Evolutionary conservation across 257 asterid genomes (phyloP), one percentile per base, ranked within the genome.

Genomic region (Solanum paucissectum): DNA sequence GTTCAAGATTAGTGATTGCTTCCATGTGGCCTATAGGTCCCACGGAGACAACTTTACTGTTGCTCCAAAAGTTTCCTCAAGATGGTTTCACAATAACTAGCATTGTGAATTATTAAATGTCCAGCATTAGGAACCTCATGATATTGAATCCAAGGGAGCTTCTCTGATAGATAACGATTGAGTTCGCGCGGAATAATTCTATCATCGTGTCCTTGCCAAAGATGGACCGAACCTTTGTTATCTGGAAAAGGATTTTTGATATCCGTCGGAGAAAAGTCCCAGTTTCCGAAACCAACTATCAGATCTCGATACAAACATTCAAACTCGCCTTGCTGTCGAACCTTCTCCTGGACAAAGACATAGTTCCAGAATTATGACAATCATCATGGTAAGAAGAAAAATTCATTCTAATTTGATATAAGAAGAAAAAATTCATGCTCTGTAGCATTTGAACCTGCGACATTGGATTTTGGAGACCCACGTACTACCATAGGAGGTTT

Each of bases 151-250:
- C 99, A 96, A 1, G 96, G 96, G 74, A 96, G 93, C 77, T 91
- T 86, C 87, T 91, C 72, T 9, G 95, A 86, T 75, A 95, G 37
- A 87, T 91, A 91, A 11, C 94, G 88, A 79, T 89, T 96, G 74
- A 95, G 73, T 87, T 90, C 88, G 18, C 74, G 75, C 3, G 97
- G 95, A 29, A 94, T 72, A 42, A 86, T 73, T 73, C 87, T 93
- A 87, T 96, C 98, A 86, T 96, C 94, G 1, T 68, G 88, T 25
- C 94, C 99, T 87, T 95, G 98, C 98, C 98, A 96, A 29, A 96
- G 49, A 87, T 95, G 98, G 90, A 95, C 94, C 0, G 91, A 89
- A n/a, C 98, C 94, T 81, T 94, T 94, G 7, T 91, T 88, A 64
- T 94, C 88, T 33, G 95, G 96, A 83, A 95, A 94, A 52, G 96